Evolutionary conservation across 2,329 filamentous ascomycete species (phyloP), one percentile per base, ranked within the genome.

Genomic region (Lachnum nothofagi): DNA sequence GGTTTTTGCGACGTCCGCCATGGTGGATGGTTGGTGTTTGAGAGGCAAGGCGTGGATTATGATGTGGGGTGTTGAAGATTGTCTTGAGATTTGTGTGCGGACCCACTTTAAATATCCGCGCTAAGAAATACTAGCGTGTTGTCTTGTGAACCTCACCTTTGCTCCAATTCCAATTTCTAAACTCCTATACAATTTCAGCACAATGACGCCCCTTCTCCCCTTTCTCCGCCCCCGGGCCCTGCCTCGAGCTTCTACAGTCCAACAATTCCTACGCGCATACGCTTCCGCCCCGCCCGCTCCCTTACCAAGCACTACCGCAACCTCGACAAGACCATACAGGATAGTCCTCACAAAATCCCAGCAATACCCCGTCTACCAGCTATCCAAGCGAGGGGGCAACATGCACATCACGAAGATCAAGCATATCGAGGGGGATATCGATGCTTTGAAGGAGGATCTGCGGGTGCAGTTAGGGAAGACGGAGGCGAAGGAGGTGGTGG

Each of bases 281-380:
- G 7, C 20, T 31, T 17, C 51, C 12, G 34, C 49, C 14, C n/a
- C 48, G 31, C 23, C 54, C 7, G 43, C 19, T 14, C 16, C 55
- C 8, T 5, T 49, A 20, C 27, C 33, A 23, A 12, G 39, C 7
- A 33, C 49, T 8, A 12, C 51, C 4, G 25, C 42, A 29, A 50
- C 55, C 46, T 49, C 52, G 46, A 31, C 58, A 43, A 55, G 60
- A 51, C 54, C 57, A n/a, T 59, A 59, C 50, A 77, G 83, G 60
- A 77, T 97, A 56, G 74, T 74, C 44, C 84, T 89, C 53, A 91
- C 88, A 3, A 71, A 75, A 1, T 83, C 79, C 31, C 79, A 82
- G 41, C 81, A 88, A 57, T 72, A 93, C 2, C 82, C 88, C 20
- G 78, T 97, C 38, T 98, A 97, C 70, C 74, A 82, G 14, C 74